Base-by-base conservation (phyloP, 768 basidiomycete genomes). In the Auriscalpium microsporum region DNA sequence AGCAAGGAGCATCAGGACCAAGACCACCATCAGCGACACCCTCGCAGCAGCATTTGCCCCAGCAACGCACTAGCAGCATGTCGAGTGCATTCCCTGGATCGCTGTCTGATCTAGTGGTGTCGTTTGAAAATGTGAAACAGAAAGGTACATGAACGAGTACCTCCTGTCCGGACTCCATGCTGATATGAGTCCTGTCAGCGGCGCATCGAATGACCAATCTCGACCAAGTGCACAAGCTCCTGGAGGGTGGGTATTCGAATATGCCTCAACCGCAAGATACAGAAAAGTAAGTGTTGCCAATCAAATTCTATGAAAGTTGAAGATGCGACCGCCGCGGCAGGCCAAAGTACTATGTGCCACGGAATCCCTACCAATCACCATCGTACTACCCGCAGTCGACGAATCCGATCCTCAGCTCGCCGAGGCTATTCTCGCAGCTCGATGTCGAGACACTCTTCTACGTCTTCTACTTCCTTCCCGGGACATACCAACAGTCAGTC, bases 381-480 rank as follows among this genome's bases (percentile, higher is more conserved):
- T 71, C 82, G 11, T 97, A 95, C 70, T 99, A 99, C 70, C 94
- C 96, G 40, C 96, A 98, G 70, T 70, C 83, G 53, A 92, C 92
- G 34, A 82, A 86, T 61, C 79, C 86, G 16, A 75, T 89, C 46
- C 73, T 98, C 56, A 90, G 81, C 64, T 87, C 91, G 53, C 82
- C 93, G 37, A 82, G 79, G 9, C 80, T 97, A 50, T 96, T 94
- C 67, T 78, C 87, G 35, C 89, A 94, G 67, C 80, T 98, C 58
- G 96, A 99, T 61, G 86, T 96, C 49, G 96, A 99, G 73, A 97
- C 95, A 17, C 76, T 98, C 10, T 98, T 99, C 73, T 99, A 94
- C 73, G 89, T 98, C 65, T 99, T 99, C 73, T 99, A 99, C 75
- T 98, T 91, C 74, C 82, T 90, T 50, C 92, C 94, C 10, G 94